Evolutionary conservation across 2,329 filamentous ascomycete species (phyloP).

Genomic region (Ceratocystis variospora): DNA sequence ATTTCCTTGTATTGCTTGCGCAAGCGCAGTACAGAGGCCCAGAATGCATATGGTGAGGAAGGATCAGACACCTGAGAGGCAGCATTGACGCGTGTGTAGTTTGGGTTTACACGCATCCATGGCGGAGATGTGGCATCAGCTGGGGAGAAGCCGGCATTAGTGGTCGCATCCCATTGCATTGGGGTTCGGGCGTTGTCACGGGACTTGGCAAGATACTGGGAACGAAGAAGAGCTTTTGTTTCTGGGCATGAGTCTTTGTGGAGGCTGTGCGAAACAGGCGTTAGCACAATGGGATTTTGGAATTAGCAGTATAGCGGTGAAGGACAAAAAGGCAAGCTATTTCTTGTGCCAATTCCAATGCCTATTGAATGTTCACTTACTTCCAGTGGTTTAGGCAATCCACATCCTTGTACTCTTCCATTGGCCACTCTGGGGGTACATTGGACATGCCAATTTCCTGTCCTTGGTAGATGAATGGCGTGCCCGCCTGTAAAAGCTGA

Average conservation of each 20-base stretch:
- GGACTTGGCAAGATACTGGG: slow-evolving; percentile 43
- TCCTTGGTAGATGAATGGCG: slow-evolving; percentile 55
- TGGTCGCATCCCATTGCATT: slow-evolving; percentile 52
- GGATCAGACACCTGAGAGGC: slow-evolving; percentile 35
- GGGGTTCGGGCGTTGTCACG: slow-evolving; percentile 59
- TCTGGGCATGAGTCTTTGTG: slow-evolving; percentile 29
- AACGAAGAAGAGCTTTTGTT: slow-evolving; percentile 27
- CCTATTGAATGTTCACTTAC: slow-evolving; percentile 23
- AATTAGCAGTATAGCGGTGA: background rate
- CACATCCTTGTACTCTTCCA: slow-evolving; percentile 56
- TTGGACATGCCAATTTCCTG: slow-evolving; percentile 57
- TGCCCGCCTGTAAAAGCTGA: slow-evolving; percentile 44
- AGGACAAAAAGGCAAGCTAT: background rate
- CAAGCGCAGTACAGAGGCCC: slow-evolving; percentile 42
- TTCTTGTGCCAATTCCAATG: too few species aligned
- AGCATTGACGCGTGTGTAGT: slow-evolving; percentile 50
- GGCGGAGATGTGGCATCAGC: slow-evolving; percentile 31
- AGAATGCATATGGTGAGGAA: slow-evolving; percentile 46
- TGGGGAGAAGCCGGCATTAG: slow-evolving; percentile 51
- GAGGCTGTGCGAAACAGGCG: slow-evolving; percentile 23
- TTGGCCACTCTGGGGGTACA: slow-evolving; percentile 44
- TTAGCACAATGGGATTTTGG: background rate
- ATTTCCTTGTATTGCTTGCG: slow-evolving; percentile 48
- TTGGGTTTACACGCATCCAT: slow-evolving; percentile 59
- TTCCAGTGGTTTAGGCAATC: slow-evolving; percentile 41